phyloP scores from a whole-genome alignment of 2,329 filamentous ascomycete genomes.

The Fusarium pilosicola region DNA sequence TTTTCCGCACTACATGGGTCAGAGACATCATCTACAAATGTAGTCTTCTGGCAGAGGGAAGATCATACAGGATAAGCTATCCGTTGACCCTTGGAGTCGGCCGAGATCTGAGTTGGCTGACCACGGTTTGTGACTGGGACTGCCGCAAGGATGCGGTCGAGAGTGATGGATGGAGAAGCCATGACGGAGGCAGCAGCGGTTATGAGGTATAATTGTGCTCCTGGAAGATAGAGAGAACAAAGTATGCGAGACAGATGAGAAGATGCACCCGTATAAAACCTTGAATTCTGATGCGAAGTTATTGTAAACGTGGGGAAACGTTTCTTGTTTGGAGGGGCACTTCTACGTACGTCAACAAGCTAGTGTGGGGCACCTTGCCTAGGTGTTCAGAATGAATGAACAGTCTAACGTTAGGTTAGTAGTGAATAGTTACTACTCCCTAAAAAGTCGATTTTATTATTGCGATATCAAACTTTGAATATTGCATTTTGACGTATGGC shows the following conservation, averaged over 20 bases:
- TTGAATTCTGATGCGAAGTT: constrained; percentile 13
- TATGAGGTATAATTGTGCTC: not conserved
- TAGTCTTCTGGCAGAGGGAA: not conserved
- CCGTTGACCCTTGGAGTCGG: constrained; percentile 88
- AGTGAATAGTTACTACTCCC: not conserved
- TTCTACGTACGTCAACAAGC: constrained; percentile 6
- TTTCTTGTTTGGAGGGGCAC: constrained; percentile 27
- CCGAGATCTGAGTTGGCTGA: constrained; percentile 87
- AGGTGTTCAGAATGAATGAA: not conserved
- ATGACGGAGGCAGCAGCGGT: constrained; percentile 36
- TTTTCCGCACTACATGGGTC: constrained; percentile 78
- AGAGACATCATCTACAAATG: constrained; percentile 8
- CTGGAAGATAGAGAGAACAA: not conserved
- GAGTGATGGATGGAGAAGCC: constrained; percentile 60
- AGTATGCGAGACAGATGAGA: constrained; percentile 13
- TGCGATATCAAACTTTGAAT: not conserved
- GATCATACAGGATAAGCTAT: constrained; percentile 87
- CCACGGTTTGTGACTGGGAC: constrained; percentile 85
- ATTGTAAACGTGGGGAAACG: constrained; percentile 28
- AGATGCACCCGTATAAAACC: not conserved
- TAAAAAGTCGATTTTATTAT: not conserved
- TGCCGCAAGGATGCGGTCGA: constrained; percentile 82
- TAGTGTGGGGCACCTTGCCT: constrained; percentile 23
- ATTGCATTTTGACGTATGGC: not conserved
- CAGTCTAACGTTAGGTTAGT: not conserved